Evolutionary conservation across 805 yeast genomes (phyloP).

Genomic region (Barnettozyma sp.): DNA sequence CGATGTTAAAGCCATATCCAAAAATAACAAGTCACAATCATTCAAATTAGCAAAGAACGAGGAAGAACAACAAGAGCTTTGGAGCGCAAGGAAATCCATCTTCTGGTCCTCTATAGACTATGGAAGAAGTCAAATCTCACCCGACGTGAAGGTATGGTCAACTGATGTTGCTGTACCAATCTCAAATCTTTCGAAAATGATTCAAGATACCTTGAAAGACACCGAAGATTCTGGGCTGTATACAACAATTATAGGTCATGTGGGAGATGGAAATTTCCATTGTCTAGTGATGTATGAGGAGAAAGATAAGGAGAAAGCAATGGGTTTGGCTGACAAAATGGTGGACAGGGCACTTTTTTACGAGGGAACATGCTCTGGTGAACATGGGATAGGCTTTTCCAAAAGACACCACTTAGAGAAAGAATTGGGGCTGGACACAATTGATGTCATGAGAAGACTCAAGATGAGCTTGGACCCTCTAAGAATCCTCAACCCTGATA

Average conservation of each 20-base stretch:
- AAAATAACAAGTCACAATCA: slow-evolving; percentile 41
- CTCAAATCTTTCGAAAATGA: slow-evolving; percentile 53
- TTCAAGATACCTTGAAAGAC: slow-evolving; percentile 54
- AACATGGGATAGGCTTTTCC: slow-evolving; percentile 79
- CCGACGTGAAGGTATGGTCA: slow-evolving; percentile 53
- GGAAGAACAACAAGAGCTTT: slow-evolving; percentile 55
- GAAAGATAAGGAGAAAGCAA: slow-evolving; percentile 41
- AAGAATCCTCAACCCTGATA: slow-evolving; percentile 71
- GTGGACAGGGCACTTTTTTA: slow-evolving; percentile 54
- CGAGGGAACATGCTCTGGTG: slow-evolving; percentile 84
- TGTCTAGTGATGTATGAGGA: slow-evolving; percentile 54
- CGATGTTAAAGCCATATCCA: slow-evolving; percentile 43
- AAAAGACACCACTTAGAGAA: slow-evolving; percentile 52
- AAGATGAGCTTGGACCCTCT: slow-evolving; percentile 70
- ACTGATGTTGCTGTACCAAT: slow-evolving; percentile 82
- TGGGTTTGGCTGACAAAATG: slow-evolving; percentile 53
- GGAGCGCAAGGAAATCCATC: slow-evolving; percentile 68
- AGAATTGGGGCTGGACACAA: slow-evolving; percentile 62
- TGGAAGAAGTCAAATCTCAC: slow-evolving; percentile 41
- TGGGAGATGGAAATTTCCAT: slow-evolving; percentile 81
- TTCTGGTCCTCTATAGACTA: slow-evolving; percentile 59
- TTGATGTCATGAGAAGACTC: slow-evolving; percentile 64
- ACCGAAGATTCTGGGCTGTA: slow-evolving; percentile 45
- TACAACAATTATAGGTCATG: slow-evolving; percentile 69
- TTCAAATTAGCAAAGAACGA: slow-evolving; percentile 53